Evolutionary conservation across 2,329 filamentous ascomycete species (phyloP), one percentile per base, ranked within the genome.

Genomic region (Aureobasidium sp.): DNA sequence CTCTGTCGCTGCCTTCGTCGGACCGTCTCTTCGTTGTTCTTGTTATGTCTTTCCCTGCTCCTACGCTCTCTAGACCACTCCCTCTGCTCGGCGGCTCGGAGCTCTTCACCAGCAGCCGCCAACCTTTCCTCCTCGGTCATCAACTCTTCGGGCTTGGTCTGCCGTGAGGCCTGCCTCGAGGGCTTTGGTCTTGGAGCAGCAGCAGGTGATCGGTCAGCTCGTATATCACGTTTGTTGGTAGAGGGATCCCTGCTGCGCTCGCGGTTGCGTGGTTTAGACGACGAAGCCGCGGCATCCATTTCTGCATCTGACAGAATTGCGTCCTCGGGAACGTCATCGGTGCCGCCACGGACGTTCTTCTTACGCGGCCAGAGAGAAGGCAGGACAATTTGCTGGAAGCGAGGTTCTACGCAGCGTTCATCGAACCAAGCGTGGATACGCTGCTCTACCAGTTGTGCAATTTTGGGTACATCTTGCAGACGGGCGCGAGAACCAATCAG

Each of bases 341-440:
- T 87, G 1, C 87, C 87, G 5, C 88, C 89, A 29, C 90, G 79
- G 0, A 90, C 91, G 68, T 91, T 95, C 77, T 86, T 88, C 78
- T 92, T 93, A 51, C 89, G 79, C 1, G 90, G 90, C 90, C 90
- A 95, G 63, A 94, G 72, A 67, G 85, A 91, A 0, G 90, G 90
- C 9, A 95, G 79, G 0, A 89, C 88, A 66, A 94, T 93, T 71
- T 94, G 89, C 72, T 94, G 90, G 73, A 94, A 94, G 29, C 89
- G 83, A 1, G 90, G 90, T 75, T 94, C 90, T 7, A 95, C 90
- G 65, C 87, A 89, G 51, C 90, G 84, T 71, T 94, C 90, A 72
- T 94, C 90, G 73, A 95, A 93, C 90, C 90, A 95, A 61, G 85
- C 84, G 74, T 94, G 90, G 17, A 95, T 80, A 20, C 89, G 82